Evolutionary conservation across 306 rosid species (phyloP).

Genomic region (Urtica urens): DNA sequence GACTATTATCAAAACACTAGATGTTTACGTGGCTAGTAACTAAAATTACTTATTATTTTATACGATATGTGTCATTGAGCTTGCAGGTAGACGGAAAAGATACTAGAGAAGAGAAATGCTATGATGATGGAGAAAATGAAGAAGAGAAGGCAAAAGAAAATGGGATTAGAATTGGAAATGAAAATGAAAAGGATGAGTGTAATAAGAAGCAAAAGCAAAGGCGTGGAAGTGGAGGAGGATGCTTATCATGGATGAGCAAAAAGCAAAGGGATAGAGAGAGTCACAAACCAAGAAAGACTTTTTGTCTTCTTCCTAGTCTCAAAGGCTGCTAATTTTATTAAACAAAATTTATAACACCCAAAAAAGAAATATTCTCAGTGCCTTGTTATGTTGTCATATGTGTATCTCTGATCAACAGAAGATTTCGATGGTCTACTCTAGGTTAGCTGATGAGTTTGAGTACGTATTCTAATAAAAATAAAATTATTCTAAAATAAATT

Average conservation of each 20-base stretch:
- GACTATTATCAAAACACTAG: too few species aligned
- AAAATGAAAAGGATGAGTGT: conserved; percentile 18
- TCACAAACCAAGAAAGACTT: conserved; percentile 44
- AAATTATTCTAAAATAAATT: too few species aligned
- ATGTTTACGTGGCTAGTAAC: too few species aligned
- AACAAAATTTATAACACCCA: not conserved
- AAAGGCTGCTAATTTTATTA: conserved; percentile 26
- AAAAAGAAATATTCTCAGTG: conserved; percentile 19
- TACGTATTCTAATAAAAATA: conserved; percentile 2
- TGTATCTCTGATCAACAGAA: not conserved
- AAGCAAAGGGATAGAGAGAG: conserved; percentile 39
- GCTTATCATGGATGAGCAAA: conserved; percentile 82
- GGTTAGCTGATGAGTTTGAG: not conserved
- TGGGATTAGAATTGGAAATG: conserved; percentile 17
- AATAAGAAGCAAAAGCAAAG: not conserved
- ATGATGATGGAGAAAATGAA: conserved; percentile 16
- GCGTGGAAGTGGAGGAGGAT: conserved; percentile 39
- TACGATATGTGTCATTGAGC: conserved; percentile 23
- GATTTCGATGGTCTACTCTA: conserved; percentile 23
- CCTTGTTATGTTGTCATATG: not conserved
- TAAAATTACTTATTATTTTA: too few species aligned
- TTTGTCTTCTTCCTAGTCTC: conserved; percentile 26
- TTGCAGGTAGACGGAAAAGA: conserved; percentile 57
- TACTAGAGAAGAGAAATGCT: conserved; percentile 24
- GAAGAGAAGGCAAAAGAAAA: conserved; percentile 18